Conservation (phyloP, 176 grass and related monocot species). For the Panicum miliaceum region DNA sequence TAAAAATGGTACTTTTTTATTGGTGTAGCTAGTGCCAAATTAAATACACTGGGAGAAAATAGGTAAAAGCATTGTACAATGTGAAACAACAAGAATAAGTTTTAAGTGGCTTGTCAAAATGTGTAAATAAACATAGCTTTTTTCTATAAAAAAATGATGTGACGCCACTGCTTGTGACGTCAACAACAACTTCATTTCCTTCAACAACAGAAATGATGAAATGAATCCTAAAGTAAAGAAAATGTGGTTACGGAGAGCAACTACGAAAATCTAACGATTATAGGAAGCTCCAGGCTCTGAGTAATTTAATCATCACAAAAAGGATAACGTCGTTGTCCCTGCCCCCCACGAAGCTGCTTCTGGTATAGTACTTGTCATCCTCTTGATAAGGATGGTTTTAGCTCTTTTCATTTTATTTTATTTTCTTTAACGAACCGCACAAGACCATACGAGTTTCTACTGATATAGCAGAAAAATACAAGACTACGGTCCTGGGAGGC, state of each 20-base stretch:
- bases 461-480: too few relatives aligned
- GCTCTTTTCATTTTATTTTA: too few relatives aligned
- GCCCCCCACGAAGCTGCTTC: neutral
- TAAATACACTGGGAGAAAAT: too few relatives aligned
- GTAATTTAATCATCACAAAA: neutral
- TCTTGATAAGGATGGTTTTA: conserved; percentile 16
- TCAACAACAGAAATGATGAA: neutral
- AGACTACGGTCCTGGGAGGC: too few relatives aligned
- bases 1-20: too few relatives aligned
- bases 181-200: neutral
- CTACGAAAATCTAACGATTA: neutral
- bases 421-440: too few relatives aligned
- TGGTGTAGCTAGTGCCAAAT: too few relatives aligned
- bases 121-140: neutral
- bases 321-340: neutral
- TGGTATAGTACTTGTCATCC: conserved; percentile 4
- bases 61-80: too few relatives aligned
- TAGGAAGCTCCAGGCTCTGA: neutral
- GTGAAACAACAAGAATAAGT: neutral
- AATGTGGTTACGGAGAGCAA: too few relatives aligned
- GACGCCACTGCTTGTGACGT: neutral
- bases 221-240: neutral
- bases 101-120: neutral
- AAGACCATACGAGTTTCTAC: too few relatives aligned
- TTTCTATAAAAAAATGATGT: neutral